Percentiles rank a stretch among this genome's conserved stretches.
phyloP scores from a whole-genome alignment of 106 monocot species.

The Dendrobium officinale region DNA sequence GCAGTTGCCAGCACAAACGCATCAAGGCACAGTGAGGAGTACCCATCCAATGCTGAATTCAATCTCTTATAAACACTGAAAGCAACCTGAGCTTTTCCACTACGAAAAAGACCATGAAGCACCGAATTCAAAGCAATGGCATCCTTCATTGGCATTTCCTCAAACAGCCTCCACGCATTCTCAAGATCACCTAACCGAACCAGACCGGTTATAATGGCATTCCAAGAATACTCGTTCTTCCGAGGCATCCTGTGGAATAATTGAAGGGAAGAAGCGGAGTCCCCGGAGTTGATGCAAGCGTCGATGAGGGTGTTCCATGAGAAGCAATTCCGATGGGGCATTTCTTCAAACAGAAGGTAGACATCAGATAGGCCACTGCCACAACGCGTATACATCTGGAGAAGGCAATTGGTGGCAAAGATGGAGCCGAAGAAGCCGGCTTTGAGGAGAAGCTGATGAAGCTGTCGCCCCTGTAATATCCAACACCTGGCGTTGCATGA shows the following conservation, averaged over 20 bases:
- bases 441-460: constrained; percentile 64
- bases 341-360: constrained; percentile 57
- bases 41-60: not conserved
- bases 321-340: constrained; percentile 47
- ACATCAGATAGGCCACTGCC: constrained; percentile 8
- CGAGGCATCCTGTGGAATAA: constrained; percentile 34
- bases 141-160: constrained; percentile 53
- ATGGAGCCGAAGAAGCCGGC: constrained; percentile 33
- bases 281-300: constrained; percentile 22
- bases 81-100: constrained; percentile 32
- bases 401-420: constrained; percentile 45
- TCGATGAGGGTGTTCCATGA: constrained; percentile 62
- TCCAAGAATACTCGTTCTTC: constrained; percentile 56
- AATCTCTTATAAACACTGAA: constrained; percentile 29
- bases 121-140: constrained; percentile 40
- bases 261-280: constrained; percentile 8
- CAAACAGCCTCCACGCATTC: constrained; percentile 32
- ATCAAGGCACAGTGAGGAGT: constrained; percentile 15
- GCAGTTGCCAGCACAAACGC: constrained; percentile 55
- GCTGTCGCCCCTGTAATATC: constrained; percentile 29
- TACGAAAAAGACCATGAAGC: constrained; percentile 36
- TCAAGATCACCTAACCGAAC: constrained; percentile 31
- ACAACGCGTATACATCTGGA: constrained; percentile 54
- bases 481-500: constrained; percentile 21
- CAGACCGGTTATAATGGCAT: constrained; percentile 30